Conservation (phyloP, 371 early-diverging fungal species). For the Smittium mucronatum region DNA sequence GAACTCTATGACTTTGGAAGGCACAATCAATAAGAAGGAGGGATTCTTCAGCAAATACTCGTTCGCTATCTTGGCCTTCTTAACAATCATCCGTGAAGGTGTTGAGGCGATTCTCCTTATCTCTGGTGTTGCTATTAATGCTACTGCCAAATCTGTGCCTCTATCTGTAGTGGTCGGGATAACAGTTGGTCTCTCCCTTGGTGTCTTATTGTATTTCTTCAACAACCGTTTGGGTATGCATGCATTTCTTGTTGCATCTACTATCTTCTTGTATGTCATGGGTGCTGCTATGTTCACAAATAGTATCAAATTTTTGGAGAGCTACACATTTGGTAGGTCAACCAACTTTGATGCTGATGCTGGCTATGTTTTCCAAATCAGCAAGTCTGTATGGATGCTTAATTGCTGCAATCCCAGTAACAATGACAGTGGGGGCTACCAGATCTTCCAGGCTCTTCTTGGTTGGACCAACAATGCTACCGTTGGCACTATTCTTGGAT, state of each 20-base stretch:
- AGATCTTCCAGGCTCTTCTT: conserved; percentile 54
- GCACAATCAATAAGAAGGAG: no score
- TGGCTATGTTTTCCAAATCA: conserved; percentile 30
- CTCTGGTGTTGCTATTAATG: conserved; percentile 59
- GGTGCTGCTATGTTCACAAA: conserved; percentile 61
- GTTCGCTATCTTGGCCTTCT: conserved; percentile 55
- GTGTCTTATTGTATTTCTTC: conserved; percentile 51
- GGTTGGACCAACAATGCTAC: conserved; percentile 70
- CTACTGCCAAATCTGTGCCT: conserved; percentile 54
- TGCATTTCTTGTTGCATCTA: conserved; percentile 60
- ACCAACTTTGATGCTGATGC: conserved; percentile 28
- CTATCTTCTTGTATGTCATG: conserved; percentile 54
- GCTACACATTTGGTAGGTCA: conserved; percentile 30
- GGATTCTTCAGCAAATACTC: conserved; percentile 38
- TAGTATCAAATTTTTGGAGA: conserved; percentile 44
- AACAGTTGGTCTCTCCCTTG: conserved; percentile 46
- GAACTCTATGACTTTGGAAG: no score
- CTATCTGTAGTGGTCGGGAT: conserved; percentile 57
- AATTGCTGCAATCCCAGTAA: conserved; percentile 40
- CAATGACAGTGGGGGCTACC: conserved; percentile 43
- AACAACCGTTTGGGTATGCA: conserved; percentile 49
- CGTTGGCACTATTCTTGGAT: conserved; percentile 48
- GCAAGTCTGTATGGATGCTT: conserved; percentile 40
- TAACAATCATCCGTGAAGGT: conserved; percentile 70
- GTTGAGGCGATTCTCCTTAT: conserved; percentile 61